These are phyloP conservation scores for Solanum chiquidenum DNA, from an alignment of 257 asterid species.

Conservation along the genomic window DNA sequence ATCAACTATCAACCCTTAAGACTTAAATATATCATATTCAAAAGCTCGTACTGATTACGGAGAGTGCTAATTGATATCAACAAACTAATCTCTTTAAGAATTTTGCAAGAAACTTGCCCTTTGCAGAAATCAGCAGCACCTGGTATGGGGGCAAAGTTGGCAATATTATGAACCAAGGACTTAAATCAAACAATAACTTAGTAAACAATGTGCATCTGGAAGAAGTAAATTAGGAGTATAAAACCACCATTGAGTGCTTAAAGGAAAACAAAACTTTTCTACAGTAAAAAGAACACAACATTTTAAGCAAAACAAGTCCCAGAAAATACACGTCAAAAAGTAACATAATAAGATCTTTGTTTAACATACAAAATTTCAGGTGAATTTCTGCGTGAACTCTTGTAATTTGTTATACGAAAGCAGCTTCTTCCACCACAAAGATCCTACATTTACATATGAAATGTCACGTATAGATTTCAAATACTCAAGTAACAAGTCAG, in stretches of 20 bases:
- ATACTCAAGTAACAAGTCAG: background rate
- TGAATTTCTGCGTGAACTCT: conserved; percentile 34
- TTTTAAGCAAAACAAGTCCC: background rate
- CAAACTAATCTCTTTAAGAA: background rate
- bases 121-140: background rate
- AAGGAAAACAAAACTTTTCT: background rate
- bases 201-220: background rate
- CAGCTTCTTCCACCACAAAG: conserved; percentile 68
- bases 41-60: background rate
- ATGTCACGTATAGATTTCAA: background rate
- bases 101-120: background rate
- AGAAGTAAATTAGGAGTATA: background rate
- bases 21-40: background rate
- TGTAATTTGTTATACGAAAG: conserved; percentile 63
- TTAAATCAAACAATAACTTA: background rate
- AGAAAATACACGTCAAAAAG: background rate
- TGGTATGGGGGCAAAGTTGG: background rate
- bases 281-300: background rate
- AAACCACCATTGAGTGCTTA: background rate
- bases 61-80: background rate
- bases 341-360: background rate
- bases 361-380: conserved; percentile 76
- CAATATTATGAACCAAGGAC: background rate
- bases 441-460: conserved; percentile 39
- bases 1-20: background rate